Percentiles rank a stretch among this genome's conserved stretches.
Conservation (phyloP, 257 asterid species). For the Lithospermum erythrorhizon region DNA sequence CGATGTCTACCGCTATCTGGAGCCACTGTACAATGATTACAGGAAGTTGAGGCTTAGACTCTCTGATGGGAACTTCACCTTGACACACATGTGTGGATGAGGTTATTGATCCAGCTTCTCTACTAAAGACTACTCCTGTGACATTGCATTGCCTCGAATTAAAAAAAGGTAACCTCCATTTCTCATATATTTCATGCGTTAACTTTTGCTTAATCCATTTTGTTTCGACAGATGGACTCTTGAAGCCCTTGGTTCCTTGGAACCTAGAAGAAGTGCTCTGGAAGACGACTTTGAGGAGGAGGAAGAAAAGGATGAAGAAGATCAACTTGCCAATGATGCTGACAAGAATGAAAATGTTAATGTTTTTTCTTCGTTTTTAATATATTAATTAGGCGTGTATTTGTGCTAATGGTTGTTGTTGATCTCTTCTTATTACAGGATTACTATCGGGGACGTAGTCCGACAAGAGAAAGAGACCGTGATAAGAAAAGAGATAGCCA, state of each 20-base stretch:
- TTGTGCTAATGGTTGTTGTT: slow-evolving; percentile 4
- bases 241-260: slow-evolving; percentile 64
- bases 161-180: slow-evolving; percentile 50
- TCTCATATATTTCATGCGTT: too few relatives aligned
- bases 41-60: slow-evolving; percentile 62
- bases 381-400: slow-evolving; percentile 7
- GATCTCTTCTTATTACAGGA: slow-evolving; percentile 35
- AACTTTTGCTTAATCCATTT: background rate
- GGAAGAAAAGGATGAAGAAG: slow-evolving; percentile 92
- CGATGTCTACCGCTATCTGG: slow-evolving; percentile 80
- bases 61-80: slow-evolving; percentile 49
- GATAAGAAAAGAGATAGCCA: slow-evolving; percentile 79
- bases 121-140: slow-evolving; percentile 87
- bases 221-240: slow-evolving; percentile 50
- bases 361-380: slow-evolving; percentile 4
- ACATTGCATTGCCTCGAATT: slow-evolving; percentile 76
- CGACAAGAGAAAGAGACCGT: slow-evolving; percentile 77
- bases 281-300: slow-evolving; percentile 99
- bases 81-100: slow-evolving; percentile 94
- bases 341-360: slow-evolving; percentile 57
- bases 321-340: slow-evolving; percentile 47
- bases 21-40: slow-evolving; percentile 88
- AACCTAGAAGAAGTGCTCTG: slow-evolving; percentile 88
- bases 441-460: slow-evolving; percentile 59
- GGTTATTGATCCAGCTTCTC: slow-evolving; percentile 73